Evolutionary conservation across 768 basidiomycete genomes (phyloP).

Genomic region (Lactarius quietus): DNA sequence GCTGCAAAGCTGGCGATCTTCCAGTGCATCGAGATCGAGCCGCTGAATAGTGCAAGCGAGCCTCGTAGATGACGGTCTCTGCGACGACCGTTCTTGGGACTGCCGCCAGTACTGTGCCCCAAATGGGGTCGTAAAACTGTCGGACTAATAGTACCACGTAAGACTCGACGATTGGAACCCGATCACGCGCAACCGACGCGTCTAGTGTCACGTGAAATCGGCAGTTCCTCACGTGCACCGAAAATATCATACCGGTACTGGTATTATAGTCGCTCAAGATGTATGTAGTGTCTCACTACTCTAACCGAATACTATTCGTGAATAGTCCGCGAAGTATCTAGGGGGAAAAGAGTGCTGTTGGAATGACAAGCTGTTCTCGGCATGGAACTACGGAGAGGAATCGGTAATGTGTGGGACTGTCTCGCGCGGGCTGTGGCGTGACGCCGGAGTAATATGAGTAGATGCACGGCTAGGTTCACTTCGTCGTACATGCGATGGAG

Average conservation of each 20-base stretch:
- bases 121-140: neutral
- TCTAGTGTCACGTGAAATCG: constrained; percentile 4
- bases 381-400: neutral
- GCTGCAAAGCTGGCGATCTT: neutral
- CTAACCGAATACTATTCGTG: neutral
- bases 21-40: constrained; percentile 6
- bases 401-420: neutral
- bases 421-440: neutral
- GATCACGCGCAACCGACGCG: constrained; percentile 1
- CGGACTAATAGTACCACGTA: neutral
- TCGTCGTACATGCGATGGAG: neutral
- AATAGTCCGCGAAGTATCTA: neutral
- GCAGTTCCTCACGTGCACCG: constrained; percentile 1
- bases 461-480: neutral
- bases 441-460: neutral
- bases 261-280: neutral
- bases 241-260: neutral
- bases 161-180: neutral
- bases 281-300: neutral
- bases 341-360: neutral
- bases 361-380: neutral
- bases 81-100: neutral
- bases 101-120: neutral
- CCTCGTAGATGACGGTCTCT: neutral
- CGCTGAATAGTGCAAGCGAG: neutral